Evolutionary conservation across 2,329 filamentous ascomycete genomes (phyloP), one percentile per base, ranked within the genome.

Genomic region (Septoria linicola): DNA sequence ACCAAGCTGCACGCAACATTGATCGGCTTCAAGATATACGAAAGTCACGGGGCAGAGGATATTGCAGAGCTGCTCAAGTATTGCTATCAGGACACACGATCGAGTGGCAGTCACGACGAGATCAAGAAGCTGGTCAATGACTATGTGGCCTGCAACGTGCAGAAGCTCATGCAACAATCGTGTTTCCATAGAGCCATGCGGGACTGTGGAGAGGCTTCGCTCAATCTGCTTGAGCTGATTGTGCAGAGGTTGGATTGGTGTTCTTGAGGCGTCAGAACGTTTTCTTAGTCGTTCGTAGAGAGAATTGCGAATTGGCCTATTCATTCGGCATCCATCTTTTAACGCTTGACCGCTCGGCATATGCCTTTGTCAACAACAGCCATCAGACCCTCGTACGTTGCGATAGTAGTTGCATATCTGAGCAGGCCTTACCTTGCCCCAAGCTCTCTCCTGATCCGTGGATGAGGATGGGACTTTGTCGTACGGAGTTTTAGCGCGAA

Each of bases 101-200:
- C 7, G 7, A 30, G 7, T 7, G 27, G 27, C 7, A 7, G 7
- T 7, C 7, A 7, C 14, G 23, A 13, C n/a, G 39, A 54, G 4
- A 31, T 51, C 4, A 23, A 31, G 10, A 27, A 39, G 7, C 4
- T 54, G 19, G 46, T 54, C 19, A 31, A 39, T 7, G 8, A 47
- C 16, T 54, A 54, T 20, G 36, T 51, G 5, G 21, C 47, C 8
- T 54, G 51, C 35, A 39, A 54, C 14, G 30, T 54, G 3, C 25
- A 39, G 16, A 27, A 47, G 19, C 16, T 54, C 11, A 35, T 42
- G 17, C 4, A 11, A 10, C 14, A 47, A 2, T 11, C 35, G 1
- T 10, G 6, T 3, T 54, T 54, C 19, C 20, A 25, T n/a, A 11
- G 8, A 6, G 25, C 41, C 3, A 14, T 50, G 19, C 7, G 14